A percentile compares a stretch with the other conserved stretches of the same genome.
These are phyloP conservation scores for Xylaria longipes DNA, from an alignment of 495 filamentous ascomycete species.

Conservation along the genomic window DNA sequence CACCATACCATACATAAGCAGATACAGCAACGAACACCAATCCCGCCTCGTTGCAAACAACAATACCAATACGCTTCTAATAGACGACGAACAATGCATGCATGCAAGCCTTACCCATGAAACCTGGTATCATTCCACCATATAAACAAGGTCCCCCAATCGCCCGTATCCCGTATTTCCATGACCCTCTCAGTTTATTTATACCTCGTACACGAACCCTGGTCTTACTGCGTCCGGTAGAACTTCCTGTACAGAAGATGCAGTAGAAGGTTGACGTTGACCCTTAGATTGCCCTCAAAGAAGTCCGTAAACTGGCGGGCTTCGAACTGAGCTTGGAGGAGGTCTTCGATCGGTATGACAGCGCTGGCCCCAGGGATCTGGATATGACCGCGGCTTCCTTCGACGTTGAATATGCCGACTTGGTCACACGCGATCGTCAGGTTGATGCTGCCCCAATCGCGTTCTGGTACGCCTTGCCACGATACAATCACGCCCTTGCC, in stretches of 20 bases:
- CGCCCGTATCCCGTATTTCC: slow-evolving; percentile 15
- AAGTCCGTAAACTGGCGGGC: slow-evolving; percentile 93
- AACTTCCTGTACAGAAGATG: slow-evolving; percentile 98
- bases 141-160: slow-evolving; percentile 27
- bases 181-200: not conserved
- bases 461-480: slow-evolving; percentile 83
- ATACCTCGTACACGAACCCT: not conserved
- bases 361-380: slow-evolving; percentile 95
- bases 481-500: slow-evolving; percentile 93
- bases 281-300: slow-evolving; percentile 83
- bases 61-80: slow-evolving; percentile 12
- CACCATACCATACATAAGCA: slow-evolving; percentile 1
- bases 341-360: slow-evolving; percentile 87
- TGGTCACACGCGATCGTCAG: slow-evolving; percentile 93
- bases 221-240: slow-evolving; percentile 74
- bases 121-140: slow-evolving; percentile 29
- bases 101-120: slow-evolving; percentile 15
- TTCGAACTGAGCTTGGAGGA: slow-evolving; percentile 96
- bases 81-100: slow-evolving; percentile 15
- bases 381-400: slow-evolving; percentile 90
- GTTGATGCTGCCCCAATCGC: slow-evolving; percentile 90
- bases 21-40: slow-evolving; percentile 13
- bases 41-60: not conserved
- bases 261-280: slow-evolving; percentile 95
- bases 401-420: slow-evolving; percentile 91